Conservation (phyloP, 148 eudicot species). For the Silene latifolia region DNA sequence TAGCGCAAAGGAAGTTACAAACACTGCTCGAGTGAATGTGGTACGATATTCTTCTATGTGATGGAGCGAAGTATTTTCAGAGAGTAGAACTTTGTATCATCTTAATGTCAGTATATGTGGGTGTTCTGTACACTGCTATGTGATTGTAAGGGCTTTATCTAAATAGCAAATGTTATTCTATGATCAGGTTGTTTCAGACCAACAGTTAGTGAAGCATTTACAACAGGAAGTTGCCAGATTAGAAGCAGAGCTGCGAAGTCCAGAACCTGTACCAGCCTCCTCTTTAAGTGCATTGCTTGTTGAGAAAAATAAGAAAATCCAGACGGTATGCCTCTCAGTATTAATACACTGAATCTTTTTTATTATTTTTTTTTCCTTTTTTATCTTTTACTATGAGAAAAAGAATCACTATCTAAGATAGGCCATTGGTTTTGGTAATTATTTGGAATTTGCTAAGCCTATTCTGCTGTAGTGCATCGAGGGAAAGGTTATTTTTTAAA, state of each 20-base stretch:
- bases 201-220: slow-evolving; percentile 76
- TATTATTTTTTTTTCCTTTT: no score
- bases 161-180: slow-evolving; percentile 6
- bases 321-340: slow-evolving; percentile 52
- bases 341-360: not conserved
- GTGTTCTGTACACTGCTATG: not conserved
- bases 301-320: slow-evolving; percentile 76
- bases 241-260: slow-evolving; percentile 85
- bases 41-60: slow-evolving; percentile 38
- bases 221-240: slow-evolving; percentile 92
- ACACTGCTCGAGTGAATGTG: slow-evolving; percentile 88
- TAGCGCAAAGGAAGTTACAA: slow-evolving; percentile 93
- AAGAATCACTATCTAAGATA: no score
- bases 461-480: not conserved
- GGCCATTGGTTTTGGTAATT: not conserved
- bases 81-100: not conserved
- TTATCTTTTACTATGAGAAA: not conserved
- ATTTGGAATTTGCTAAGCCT: not conserved
- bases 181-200: slow-evolving; percentile 73
- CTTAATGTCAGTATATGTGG: slow-evolving; percentile 5
- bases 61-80: not conserved
- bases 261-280: slow-evolving; percentile 63
- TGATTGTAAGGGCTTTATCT: slow-evolving; percentile 3
- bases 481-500: not conserved
- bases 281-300: slow-evolving; percentile 53